Evolutionary conservation across 805 yeast species (phyloP).

Genomic region (Naumovozyma castellii): DNA sequence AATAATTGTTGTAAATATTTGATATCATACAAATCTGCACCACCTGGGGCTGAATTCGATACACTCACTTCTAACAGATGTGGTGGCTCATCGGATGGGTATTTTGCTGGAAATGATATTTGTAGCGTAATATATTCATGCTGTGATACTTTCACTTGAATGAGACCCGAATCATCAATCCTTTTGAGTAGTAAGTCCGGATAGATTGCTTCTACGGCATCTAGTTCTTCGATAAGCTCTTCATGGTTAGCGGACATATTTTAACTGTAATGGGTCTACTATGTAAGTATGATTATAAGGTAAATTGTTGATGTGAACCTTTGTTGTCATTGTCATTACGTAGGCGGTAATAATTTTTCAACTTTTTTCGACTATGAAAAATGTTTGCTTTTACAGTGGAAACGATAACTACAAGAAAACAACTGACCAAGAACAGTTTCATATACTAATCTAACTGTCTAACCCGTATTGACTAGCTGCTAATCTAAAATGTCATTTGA

Average conservation of each 20-base stretch:
- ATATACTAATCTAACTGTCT: too few relatives aligned
- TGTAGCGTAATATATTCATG: conserved; percentile 53
- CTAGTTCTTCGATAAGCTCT: conserved; percentile 50
- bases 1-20: conserved; percentile 41
- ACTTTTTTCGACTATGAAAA: neutral
- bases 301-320: too few relatives aligned
- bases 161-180: conserved; percentile 31
- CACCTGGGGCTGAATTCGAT: conserved; percentile 18
- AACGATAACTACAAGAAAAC: neutral
- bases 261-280: too few relatives aligned
- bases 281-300: too few relatives aligned
- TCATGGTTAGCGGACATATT: conserved; percentile 13
- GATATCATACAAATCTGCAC: conserved; percentile 31
- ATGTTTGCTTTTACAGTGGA: neutral
- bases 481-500: conserved; percentile 12
- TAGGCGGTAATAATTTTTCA: too few relatives aligned
- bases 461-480: too few relatives aligned
- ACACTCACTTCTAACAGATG: conserved; percentile 44
- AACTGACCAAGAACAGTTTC: neutral
- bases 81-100: conserved; percentile 59
- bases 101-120: conserved; percentile 58
- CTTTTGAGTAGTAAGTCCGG: conserved; percentile 46
- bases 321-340: too few relatives aligned
- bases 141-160: conserved; percentile 45
- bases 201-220: conserved; percentile 79